Percentiles rank a stretch among this genome's conserved stretches.
phyloP scores from a whole-genome alignment of 129 eudicot species.

The Tanacetum coccineum region DNA sequence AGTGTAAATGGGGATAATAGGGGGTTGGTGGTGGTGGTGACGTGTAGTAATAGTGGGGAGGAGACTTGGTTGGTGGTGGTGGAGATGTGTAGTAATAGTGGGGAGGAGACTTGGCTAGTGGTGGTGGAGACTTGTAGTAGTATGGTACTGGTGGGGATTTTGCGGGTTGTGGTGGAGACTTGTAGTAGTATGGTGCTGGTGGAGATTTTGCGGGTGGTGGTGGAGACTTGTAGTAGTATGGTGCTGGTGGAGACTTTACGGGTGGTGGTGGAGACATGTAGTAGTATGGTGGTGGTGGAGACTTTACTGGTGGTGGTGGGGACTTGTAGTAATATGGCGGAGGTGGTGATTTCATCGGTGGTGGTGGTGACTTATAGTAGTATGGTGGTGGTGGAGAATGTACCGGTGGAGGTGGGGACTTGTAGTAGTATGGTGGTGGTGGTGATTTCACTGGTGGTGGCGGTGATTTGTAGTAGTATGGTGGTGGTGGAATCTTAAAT shows the following conservation, averaged over 20 bases:
- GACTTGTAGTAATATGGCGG: conserved; percentile 33
- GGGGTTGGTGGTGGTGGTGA: conserved; percentile 57
- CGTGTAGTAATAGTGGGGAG: conserved; percentile 41
- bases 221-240: conserved; percentile 30
- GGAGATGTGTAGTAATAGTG: no score
- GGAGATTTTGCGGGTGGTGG: conserved; percentile 29
- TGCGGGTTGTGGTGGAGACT: conserved; percentile 24
- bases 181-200: conserved; percentile 30
- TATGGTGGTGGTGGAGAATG: conserved; percentile 43
- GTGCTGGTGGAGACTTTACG: conserved; percentile 26
- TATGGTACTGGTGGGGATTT: no score
- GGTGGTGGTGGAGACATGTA: conserved; percentile 44
- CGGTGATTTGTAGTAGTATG: conserved; percentile 24
- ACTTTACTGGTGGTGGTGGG: conserved; percentile 40
- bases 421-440: conserved; percentile 29
- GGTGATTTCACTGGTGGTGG: conserved; percentile 25
- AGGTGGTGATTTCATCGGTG: conserved; percentile 18
- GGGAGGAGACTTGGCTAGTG: no score
- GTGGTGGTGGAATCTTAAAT: conserved; percentile 14
- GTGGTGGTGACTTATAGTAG: conserved; percentile 38
- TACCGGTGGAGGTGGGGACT: conserved; percentile 39
- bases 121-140: no score
- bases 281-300: conserved; percentile 34
- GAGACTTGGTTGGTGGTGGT: no score
- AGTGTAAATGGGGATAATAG: conserved; percentile 33